Conservation (phyloP, 1,284 basidiomycete species). For the Malassezia restricta region DNA sequence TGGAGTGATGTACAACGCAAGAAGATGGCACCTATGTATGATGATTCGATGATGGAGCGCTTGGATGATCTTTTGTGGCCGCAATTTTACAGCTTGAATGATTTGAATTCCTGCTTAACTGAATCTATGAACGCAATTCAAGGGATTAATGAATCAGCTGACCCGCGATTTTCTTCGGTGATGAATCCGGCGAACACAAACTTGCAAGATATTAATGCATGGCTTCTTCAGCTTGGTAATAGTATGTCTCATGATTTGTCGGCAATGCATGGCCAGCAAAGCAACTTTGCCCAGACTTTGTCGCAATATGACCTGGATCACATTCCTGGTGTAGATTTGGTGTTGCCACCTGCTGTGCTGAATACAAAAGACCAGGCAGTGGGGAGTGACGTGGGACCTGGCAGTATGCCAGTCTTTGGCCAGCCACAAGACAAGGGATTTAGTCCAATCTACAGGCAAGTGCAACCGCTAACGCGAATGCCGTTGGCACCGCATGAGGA, state of each 20-base stretch:
- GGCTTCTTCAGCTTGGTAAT: conserved; percentile 43
- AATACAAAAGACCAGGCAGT: too few species aligned
- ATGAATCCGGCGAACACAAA: neutral
- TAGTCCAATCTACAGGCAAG: conserved; percentile 28
- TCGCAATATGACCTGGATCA: conserved; percentile 26
- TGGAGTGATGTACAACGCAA: conserved; percentile 35
- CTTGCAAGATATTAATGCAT: conserved; percentile 42
- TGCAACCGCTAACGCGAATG: conserved; percentile 39
- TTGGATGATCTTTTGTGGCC: conserved; percentile 18
- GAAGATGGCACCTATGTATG: conserved; percentile 36
- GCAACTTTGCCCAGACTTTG: conserved; percentile 24
- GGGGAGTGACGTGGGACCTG: too few species aligned
- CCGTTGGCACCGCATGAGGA: conserved; percentile 9
- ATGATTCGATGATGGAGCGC: conserved; percentile 35
- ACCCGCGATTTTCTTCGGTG: neutral
- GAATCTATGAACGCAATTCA: conserved; percentile 9
- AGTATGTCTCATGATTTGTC: conserved; percentile 17
- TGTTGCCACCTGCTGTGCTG: conserved; percentile 7
- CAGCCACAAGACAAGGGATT: conserved; percentile 18
- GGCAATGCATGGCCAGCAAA: neutral
- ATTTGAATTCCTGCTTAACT: conserved; percentile 5
- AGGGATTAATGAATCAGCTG: neutral
- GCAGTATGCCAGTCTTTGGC: too few species aligned
- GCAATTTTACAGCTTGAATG: neutral
- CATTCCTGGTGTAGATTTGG: conserved; percentile 36